Evolutionary conservation across 306 rosid species (phyloP), one percentile per base, ranked within the genome.

Genomic region (Elaeagnus macrophylla): DNA sequence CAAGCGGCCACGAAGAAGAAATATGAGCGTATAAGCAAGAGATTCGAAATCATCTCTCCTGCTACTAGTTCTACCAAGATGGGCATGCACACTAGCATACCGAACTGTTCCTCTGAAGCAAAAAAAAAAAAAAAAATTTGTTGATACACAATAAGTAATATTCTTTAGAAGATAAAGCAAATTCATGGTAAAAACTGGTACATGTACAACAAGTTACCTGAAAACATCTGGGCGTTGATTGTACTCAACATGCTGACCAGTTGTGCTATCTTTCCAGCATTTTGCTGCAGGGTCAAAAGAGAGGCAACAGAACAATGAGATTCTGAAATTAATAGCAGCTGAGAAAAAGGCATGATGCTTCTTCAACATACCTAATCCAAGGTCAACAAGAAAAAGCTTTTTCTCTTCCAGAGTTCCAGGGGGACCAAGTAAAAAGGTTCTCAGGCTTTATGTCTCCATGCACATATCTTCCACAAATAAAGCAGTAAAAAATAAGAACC

Each of bases 401-500:
- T 89, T 89, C 76, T 89, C 97, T 46, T 89, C 97, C 57, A 83
- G 71, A 12, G 97, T 49, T 76, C 95, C 97, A 16, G 89, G 80
- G 62, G 78, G 97, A 73, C 97, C 97, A 70, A 89, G 93, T 69
- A 89, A 81, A 66, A 89, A 89, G 79, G n/a, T 89, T 89, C 67
- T 89, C 97, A 13, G 97, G 97, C 75, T 89, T 89, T 64, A 89
- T 95, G 67, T 89, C 97, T 62, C 97, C 97, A 57, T 89, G 97
- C 76, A 89, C 97, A 69, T 85, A 89, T 78, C 97, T 89, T 42
- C n/a, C n/a, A n/a, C n/a, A n/a, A n/a, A n/a, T n/a, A n/a, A n/a
- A n/a, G n/a, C n/a, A n/a, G n/a, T n/a, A n/a, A n/a, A n/a, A n/a
- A n/a, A n/a, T n/a, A n/a, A n/a, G n/a, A n/a, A n/a, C n/a, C n/a